These are phyloP conservation scores for Saksenaea vasiformis DNA, from an alignment of 371 early-diverging fungal species.

Conservation along the genomic window DNA sequence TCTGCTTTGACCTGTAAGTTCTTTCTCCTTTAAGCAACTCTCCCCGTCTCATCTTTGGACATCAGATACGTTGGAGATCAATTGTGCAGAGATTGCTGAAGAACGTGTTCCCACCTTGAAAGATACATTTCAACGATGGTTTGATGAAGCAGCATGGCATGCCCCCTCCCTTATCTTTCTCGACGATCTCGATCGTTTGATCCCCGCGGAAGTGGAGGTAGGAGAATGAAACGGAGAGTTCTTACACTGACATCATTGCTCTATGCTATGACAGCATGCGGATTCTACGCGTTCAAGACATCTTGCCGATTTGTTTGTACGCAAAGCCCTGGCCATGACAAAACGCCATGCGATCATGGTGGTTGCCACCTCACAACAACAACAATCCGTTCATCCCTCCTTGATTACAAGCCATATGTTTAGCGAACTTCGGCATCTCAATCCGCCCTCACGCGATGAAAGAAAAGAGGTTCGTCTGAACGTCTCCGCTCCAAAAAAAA, in stretches of 20 bases:
- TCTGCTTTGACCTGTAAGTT: conserved; percentile 64
- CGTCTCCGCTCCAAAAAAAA: conserved; percentile 9
- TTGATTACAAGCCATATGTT: conserved; percentile 69
- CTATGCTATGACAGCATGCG: conserved; percentile 45
- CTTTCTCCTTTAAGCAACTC: too few relatives aligned
- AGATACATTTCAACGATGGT: conserved; percentile 64
- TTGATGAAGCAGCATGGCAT: conserved; percentile 75
- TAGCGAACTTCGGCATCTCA: conserved; percentile 65
- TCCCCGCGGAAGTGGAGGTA: conserved; percentile 83
- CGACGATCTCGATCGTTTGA: conserved; percentile 95
- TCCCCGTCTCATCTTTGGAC: too few relatives aligned
- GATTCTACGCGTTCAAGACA: conserved; percentile 73
- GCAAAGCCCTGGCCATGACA: conserved; percentile 45
- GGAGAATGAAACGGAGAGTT: not conserved
- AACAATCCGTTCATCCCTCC: conserved; percentile 65
- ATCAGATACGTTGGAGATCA: conserved; percentile 57
- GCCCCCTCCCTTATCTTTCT: conserved; percentile 89
- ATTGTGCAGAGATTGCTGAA: conserved; percentile 67
- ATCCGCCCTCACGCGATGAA: conserved; percentile 70
- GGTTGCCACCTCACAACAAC: conserved; percentile 73
- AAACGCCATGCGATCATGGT: conserved; percentile 58
- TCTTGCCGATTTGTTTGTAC: conserved; percentile 67
- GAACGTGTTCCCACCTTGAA: conserved; percentile 66
- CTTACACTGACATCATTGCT: conserved; percentile 12
- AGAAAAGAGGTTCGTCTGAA: conserved; percentile 59